These are phyloP conservation scores for Rhodotorula diobovata DNA, from an alignment of 768 basidiomycete species.

Conservation along the genomic window DNA sequence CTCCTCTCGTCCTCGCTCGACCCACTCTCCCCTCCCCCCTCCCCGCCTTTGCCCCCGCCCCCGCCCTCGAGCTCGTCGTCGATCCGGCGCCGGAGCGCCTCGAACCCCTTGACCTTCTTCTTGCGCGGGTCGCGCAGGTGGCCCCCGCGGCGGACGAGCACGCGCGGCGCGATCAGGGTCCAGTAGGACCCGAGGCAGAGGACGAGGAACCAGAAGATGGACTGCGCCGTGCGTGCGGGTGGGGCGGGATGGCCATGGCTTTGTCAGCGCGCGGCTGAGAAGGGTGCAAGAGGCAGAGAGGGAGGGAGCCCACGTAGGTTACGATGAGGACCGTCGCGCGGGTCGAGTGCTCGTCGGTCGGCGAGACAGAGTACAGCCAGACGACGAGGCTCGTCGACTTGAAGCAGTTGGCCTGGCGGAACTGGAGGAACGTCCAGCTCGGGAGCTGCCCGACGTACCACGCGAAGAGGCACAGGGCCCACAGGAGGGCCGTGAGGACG, in stretches of 20 bases:
- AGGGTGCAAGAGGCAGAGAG: background rate
- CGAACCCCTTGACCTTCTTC: constrained; percentile 19
- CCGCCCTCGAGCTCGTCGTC: no score
- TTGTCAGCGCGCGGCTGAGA: background rate
- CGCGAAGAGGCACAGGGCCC: constrained; percentile 26
- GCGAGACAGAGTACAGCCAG: constrained; percentile 18
- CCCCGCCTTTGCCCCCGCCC: no score
- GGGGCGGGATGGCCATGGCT: no score
- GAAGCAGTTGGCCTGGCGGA: constrained; percentile 30
- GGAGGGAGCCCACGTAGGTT: constrained; percentile 7
- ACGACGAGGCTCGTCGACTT: constrained; percentile 10
- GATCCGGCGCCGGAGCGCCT: background rate
- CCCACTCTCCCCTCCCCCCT: no score
- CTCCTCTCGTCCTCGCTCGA: background rate
- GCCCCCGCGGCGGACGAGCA: constrained; percentile 19
- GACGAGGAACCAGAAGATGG: constrained; percentile 26
- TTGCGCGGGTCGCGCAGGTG: constrained; percentile 24
- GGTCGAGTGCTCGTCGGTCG: background rate
- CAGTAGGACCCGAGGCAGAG: constrained; percentile 29
- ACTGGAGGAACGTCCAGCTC: constrained; percentile 10
- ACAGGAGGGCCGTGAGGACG: constrained; percentile 12
- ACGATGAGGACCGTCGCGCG: background rate
- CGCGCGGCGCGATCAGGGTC: constrained; percentile 26
- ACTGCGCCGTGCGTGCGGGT: background rate
- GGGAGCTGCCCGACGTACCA: constrained; percentile 19